Base-by-base conservation (phyloP, 805 yeast species). In the Groenewaldozyma salmanticensis region DNA sequence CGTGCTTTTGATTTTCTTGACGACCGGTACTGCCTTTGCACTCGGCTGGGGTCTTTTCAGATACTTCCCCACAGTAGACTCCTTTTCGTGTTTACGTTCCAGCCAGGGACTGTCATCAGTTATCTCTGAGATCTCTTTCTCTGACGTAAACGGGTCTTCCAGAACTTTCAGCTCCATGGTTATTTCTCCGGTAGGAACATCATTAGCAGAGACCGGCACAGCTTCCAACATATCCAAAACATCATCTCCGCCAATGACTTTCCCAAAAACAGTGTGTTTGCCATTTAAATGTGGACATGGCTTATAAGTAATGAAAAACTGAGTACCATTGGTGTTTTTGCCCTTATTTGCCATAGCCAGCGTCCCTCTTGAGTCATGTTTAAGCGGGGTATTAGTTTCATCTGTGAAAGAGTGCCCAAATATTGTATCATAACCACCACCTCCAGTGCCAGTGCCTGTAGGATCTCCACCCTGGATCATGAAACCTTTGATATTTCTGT, bases 271-370 rank as follows among this genome's bases (percentile, higher is more conserved):
- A 0, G 88, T 67, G 54, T 85, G 86, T 50, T 79, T 81, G 0
- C 86, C 85, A 35, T 72, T 75, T 45, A 87, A 61, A 58, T 83
- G 94, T 1, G 84, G 79, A 4, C 79, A 74, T 2, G 86, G 74
- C 40, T 65, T 72, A 1, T 87, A 78, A 54, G 94, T 81, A 59
- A 86, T 79, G 61, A 86, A 86, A 52, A 83, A 87, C 60, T 86
- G 96, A 1, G 94, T 81, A 0, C 95, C 95, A 56, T 87, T 86
- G 35, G 95, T 87, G 56, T 79, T 76, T 42, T 92, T 83, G 15
- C 95, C 96, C 2, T 95, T 81, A 54, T 87, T 86, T 37, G 95
- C 96, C 96, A 86, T 86, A 1, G 94, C 78, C 55, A 85, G 66
- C 51, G 83, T 70, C 59, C 94, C 94, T 48, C 90, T 81, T 60